A percentile compares a stretch with the other conserved stretches of the same genome.
These are phyloP conservation scores for Zymoseptoria passerinii DNA, from an alignment of 2,329 filamentous ascomycete species.

Conservation along the genomic window DNA sequence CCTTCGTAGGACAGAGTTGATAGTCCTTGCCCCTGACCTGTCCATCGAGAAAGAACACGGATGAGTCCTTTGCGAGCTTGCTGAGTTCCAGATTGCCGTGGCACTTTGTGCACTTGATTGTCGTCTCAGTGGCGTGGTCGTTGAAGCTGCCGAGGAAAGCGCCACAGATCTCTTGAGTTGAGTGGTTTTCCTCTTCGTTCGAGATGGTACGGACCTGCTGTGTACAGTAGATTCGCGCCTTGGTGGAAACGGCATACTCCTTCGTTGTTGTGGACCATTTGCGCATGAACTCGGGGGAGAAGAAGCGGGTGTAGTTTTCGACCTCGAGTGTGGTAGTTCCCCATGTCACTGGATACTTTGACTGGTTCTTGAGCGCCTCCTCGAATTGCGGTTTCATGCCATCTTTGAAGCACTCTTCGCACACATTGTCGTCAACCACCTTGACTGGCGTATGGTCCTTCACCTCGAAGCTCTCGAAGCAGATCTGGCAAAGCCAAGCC, in stretches of 20 bases:
- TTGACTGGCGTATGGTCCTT: neutral
- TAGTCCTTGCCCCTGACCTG: neutral
- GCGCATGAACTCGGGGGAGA: neutral
- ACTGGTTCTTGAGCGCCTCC: neutral
- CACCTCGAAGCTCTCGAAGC: neutral
- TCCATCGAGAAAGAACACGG: neutral
- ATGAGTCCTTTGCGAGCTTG: neutral
- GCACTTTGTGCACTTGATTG: neutral
- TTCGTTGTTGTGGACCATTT: neutral
- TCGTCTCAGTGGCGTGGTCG: neutral
- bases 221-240: neutral
- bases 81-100: neutral
- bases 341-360: neutral
- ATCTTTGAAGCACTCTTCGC: slow-evolving; percentile 1
- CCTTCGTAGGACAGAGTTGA: neutral
- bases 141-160: neutral
- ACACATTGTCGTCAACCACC: neutral
- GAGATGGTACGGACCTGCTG: neutral
- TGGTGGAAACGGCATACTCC: neutral
- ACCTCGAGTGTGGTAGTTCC: neutral
- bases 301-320: neutral
- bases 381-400: neutral
- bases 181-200: neutral
- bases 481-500: neutral
- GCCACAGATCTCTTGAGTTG: neutral